Percentiles rank a stretch among this genome's conserved stretches.
These are phyloP conservation scores for Amauroascus niger DNA, from an alignment of 2,329 filamentous ascomycete genomes.

Conservation along the genomic window DNA sequence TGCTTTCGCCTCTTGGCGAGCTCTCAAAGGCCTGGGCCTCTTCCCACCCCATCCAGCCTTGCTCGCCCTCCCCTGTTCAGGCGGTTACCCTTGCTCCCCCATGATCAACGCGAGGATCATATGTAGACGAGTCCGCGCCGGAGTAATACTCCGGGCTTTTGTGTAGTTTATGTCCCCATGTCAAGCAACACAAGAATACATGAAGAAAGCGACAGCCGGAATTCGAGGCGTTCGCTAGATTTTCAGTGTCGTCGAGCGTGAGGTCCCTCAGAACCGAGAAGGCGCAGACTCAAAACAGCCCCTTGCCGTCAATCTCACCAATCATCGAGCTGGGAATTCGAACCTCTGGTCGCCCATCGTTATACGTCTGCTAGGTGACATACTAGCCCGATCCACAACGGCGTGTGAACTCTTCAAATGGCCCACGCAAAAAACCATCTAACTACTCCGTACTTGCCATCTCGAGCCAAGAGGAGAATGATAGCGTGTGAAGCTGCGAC, in stretches of 20 bases:
- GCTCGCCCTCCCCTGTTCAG: neutral
- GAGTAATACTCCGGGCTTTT: neutral
- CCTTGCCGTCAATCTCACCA: conserved; percentile 5
- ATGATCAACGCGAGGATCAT: conserved; percentile 5
- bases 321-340: neutral
- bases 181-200: neutral
- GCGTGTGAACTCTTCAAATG: neutral
- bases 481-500: neutral
- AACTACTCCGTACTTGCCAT: neutral
- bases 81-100: neutral
- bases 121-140: neutral
- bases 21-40: conserved; percentile 3
- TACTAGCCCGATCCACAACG: neutral
- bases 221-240: neutral
- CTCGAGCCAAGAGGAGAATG: neutral
- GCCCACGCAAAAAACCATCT: neutral
- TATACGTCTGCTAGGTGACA: too few relatives aligned
- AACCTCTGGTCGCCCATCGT: neutral
- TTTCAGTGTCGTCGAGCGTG: neutral
- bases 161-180: neutral
- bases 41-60: neutral
- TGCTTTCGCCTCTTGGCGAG: conserved; percentile 4
- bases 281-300: conserved; percentile 1
- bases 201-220: too few relatives aligned
- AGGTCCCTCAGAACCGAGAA: neutral